Evolutionary conservation across 2,329 filamentous ascomycete genomes (phyloP).

Genomic region (Trichoderma afroharzianum): DNA sequence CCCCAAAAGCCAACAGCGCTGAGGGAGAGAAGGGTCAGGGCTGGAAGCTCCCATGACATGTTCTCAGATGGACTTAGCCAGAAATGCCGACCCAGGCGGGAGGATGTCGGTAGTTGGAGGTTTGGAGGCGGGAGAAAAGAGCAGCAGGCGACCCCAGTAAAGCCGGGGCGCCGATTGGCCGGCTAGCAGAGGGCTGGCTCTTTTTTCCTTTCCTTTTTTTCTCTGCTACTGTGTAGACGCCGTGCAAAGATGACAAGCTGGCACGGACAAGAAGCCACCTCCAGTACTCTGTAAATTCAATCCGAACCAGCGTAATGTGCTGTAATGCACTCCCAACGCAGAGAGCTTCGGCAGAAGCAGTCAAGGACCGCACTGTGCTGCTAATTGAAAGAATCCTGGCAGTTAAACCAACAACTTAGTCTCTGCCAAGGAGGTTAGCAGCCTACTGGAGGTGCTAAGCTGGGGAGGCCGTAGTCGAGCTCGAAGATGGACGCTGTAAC

Average conservation of each 20-base stretch:
- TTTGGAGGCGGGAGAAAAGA: slow-evolving; percentile 25
- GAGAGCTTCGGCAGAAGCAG: not conserved
- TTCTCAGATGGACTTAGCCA: slow-evolving; percentile 30
- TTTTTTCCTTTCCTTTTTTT: not conserved
- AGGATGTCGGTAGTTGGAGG: slow-evolving; percentile 28
- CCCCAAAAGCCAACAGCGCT: slow-evolving; percentile 38
- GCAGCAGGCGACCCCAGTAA: slow-evolving; percentile 24
- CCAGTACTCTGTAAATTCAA: not conserved
- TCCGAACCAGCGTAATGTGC: not conserved
- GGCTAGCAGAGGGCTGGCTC: slow-evolving; percentile 6
- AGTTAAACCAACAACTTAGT: not conserved
- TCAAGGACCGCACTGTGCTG: not conserved
- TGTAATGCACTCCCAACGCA: not conserved
- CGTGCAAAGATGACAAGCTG: slow-evolving; percentile 1
- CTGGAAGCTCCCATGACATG: slow-evolving; percentile 43
- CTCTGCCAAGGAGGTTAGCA: not conserved
- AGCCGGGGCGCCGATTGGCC: slow-evolving; percentile 27
- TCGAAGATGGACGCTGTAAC: not conserved
- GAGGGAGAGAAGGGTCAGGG: slow-evolving; percentile 39
- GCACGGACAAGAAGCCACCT: not conserved
- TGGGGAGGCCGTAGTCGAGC: not conserved
- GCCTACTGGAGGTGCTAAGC: not conserved
- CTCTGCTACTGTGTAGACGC: not conserved
- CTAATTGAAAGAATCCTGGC: not conserved
- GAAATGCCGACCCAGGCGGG: slow-evolving; percentile 15